Base-by-base conservation (phyloP, 345 rosid species). In the Aethionema arabicum region DNA sequence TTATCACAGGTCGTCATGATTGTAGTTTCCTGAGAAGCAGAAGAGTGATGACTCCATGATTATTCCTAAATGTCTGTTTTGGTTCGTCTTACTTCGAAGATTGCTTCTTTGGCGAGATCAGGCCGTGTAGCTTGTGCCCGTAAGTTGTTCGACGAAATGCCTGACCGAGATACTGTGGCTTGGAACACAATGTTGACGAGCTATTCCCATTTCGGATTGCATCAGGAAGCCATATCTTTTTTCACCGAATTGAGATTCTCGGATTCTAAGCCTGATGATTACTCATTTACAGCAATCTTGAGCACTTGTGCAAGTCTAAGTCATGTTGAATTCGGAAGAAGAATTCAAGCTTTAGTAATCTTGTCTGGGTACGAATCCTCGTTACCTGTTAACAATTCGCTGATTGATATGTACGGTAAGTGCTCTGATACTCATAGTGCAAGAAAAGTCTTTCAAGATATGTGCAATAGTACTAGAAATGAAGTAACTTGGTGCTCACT, bases 401-500 rank as follows among this genome's bases (percentile, higher is more conserved):
- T 90, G 58, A 63, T 90, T 54, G 81, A 90, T 58, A 80, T 85
- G 95, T 87, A 83, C 15, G 97, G 95, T 43, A 90, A 90, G 79
- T 90, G 97, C 15, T 61, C 8, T 58, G 66, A 67, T 33, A 78
- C 85, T 13, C 11, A 16, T 7, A 30, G 78, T 61, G 97, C 95
- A 32, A 46, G 48, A 47, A 72, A 62, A 71, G 85, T 85, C 65
- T 90, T 90, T 73, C 39, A 72, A 59, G 83, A 75, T 38, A 78
- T 74, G 85, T 53, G 29, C 32, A 55, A 21, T 55, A 56, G 4
- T 41, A 31, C 36, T 58, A 57, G 61, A 63, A 90, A 90, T 79
- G 90, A 87, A 73, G 85, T 90, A 37, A 73, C 90, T 8, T 83
- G 95, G 95, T 87, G 97, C 56, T 90, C 95, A 7, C 83, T 87